Evolutionary conservation across 176 grass and related monocot genomes (phyloP).

Genomic region (Luzula sylvatica): DNA sequence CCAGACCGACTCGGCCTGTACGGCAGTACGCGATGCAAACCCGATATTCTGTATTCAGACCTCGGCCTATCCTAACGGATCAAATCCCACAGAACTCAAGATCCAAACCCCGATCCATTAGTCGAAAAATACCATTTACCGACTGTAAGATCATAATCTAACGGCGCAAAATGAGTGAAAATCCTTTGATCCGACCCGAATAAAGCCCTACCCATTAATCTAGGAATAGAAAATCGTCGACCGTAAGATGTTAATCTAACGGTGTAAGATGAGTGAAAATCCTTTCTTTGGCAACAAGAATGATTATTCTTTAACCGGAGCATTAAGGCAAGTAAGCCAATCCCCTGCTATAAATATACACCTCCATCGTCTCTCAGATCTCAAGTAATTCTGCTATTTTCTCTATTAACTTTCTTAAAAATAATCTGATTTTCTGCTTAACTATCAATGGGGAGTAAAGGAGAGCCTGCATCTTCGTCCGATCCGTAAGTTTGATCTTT

Average conservation of each 20-base stretch:
- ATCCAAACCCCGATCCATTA: neutral
- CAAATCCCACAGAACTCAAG: neutral
- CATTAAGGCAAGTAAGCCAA: conserved; percentile 4
- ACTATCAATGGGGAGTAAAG: conserved; percentile 18
- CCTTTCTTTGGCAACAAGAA: conserved; percentile 27
- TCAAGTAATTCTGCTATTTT: neutral
- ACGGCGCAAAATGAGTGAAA: no score
- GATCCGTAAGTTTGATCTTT: conserved; percentile 26
- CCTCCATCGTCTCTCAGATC: neutral
- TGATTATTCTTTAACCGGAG: conserved; percentile 14
- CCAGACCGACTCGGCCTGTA: no score
- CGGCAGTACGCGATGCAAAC: no score
- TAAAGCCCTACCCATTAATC: neutral
- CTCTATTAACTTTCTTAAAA: neutral
- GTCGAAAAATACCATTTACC: neutral
- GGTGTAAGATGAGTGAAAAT: neutral
- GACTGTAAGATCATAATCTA: no score
- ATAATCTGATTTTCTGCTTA: neutral
- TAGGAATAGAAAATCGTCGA: neutral
- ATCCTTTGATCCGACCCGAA: neutral
- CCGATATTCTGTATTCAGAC: no score
- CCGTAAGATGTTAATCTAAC: conserved; percentile 5
- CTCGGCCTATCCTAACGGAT: neutral
- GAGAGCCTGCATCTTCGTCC: conserved; percentile 22
- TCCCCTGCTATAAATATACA: conserved; percentile 6